Conservation (phyloP, 441 rosid species). For the Pelargonium myrrhifolium region DNA sequence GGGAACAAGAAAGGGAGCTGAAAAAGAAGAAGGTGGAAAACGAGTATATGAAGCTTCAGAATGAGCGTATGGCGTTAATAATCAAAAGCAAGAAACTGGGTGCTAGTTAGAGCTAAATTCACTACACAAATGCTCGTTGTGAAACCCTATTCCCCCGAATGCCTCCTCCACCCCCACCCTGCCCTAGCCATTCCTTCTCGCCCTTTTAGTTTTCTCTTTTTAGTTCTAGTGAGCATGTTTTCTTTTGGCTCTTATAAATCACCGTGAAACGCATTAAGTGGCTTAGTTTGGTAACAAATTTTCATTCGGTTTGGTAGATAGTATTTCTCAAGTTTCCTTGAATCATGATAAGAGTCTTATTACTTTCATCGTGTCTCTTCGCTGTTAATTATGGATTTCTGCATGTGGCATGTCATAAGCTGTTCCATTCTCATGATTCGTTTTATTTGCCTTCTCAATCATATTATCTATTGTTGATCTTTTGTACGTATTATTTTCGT, state of each 20-base stretch:
- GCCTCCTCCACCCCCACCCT: background rate
- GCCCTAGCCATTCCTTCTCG: background rate
- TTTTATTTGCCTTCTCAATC: background rate
- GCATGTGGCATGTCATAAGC: background rate
- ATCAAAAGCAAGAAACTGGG: conserved; percentile 19
- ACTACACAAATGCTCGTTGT: background rate
- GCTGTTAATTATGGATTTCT: conserved; percentile 3
- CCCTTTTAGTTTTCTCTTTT: background rate
- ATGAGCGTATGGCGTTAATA: conserved; percentile 18
- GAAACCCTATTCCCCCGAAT: background rate
- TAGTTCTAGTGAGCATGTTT: background rate
- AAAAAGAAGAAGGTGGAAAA: conserved; percentile 30
- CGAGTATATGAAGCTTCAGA: conserved; percentile 27
- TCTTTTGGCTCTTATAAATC: background rate
- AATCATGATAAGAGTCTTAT: background rate
- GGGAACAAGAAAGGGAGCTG: conserved; percentile 23
- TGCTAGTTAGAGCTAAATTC: conserved; percentile 9
- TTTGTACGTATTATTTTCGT: background rate
- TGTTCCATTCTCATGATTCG: background rate
- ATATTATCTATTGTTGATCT: background rate
- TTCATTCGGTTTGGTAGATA: background rate
- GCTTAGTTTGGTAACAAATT: background rate
- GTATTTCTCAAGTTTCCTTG: background rate
- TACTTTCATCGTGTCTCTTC: background rate
- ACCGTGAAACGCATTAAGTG: background rate